phyloP scores from a whole-genome alignment of 2,329 filamentous ascomycete genomes.

The Dactylellina leptospora region DNA sequence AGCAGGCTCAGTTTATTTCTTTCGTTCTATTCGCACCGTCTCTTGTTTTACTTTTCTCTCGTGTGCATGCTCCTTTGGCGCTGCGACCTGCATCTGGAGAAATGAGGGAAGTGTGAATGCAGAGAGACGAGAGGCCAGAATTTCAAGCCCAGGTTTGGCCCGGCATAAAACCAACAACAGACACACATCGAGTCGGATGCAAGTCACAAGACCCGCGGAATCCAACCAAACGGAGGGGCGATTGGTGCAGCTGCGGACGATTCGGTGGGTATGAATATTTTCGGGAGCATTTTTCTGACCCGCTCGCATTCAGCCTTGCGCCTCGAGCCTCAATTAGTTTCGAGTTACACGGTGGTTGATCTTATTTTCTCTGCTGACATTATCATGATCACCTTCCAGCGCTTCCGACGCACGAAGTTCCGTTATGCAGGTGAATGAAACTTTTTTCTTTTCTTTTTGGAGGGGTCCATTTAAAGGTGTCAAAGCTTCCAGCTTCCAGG shows the following conservation, averaged over 20 bases:
- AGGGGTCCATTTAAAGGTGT: conserved; percentile 21
- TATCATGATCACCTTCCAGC: conserved; percentile 26
- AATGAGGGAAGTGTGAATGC: conserved; percentile 3
- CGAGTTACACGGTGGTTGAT: conserved; percentile 28
- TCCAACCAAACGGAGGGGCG: conserved; percentile 7
- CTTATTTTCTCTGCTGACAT: conserved; percentile 47
- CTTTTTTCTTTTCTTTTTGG: conserved; percentile 12
- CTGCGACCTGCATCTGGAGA: conserved; percentile 29
- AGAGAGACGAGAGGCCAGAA: conserved; percentile 17
- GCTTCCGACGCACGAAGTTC: conserved; percentile 24
- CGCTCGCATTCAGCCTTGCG: conserved; percentile 43
- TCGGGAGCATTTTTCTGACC: conserved; percentile 16
- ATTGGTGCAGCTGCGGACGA: conserved; percentile 11
- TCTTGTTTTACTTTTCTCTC: conserved; percentile 1
- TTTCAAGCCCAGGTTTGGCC: conserved; percentile 12
- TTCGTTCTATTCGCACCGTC: background rate
- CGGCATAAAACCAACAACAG: conserved; percentile 27
- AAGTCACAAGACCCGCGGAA: conserved; percentile 45
- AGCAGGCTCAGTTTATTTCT: background rate
- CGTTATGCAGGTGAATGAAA: conserved; percentile 11
- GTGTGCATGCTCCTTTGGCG: conserved; percentile 15
- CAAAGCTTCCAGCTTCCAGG: conserved; percentile 41
- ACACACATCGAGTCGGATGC: conserved; percentile 22
- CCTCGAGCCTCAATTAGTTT: conserved; percentile 24
- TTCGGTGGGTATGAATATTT: conserved; percentile 2